A percentile compares a stretch with the other conserved stretches of the same genome.
Conservation (phyloP, 495 filamentous ascomycete species). For the Annulohypoxylon nitens region DNA sequence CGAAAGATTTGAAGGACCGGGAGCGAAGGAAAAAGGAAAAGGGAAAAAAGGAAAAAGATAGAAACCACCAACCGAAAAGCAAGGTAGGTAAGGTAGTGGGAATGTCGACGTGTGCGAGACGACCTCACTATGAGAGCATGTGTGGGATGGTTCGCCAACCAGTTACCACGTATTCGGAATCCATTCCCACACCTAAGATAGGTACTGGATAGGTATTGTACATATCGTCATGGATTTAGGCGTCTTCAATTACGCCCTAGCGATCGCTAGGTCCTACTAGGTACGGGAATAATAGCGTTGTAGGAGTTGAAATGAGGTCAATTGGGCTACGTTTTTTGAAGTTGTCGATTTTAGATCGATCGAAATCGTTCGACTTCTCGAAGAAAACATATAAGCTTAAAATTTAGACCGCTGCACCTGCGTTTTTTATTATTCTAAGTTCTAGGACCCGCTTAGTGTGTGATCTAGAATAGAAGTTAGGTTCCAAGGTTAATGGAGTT, state of each 20-base stretch:
- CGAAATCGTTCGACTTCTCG: neutral
- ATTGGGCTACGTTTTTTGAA: conserved; percentile 7
- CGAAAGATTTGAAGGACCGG: conserved; percentile 29
- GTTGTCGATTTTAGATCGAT: neutral
- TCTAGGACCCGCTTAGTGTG: neutral
- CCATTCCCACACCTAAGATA: conserved; percentile 23
- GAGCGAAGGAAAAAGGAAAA: conserved; percentile 16
- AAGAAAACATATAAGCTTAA: conserved; percentile 9
- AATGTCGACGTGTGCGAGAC: conserved; percentile 39
- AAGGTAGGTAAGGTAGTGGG: conserved; percentile 27
- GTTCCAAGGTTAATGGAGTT: neutral
- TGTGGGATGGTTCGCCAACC: conserved; percentile 30
- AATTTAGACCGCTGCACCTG: conserved; percentile 1
- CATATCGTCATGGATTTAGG: conserved; percentile 26
- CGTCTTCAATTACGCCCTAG: conserved; percentile 11
- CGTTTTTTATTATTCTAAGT: neutral
- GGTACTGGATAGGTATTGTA: neutral
- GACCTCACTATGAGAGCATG: conserved; percentile 24
- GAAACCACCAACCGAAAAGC: conserved; percentile 18
- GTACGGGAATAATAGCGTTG: neutral
- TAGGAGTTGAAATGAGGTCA: neutral
- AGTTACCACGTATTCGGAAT: conserved; percentile 44
- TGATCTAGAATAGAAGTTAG: neutral
- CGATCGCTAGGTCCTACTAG: conserved; percentile 11
- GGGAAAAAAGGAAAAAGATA: conserved; percentile 21